These are phyloP conservation scores for Tubosaeta brunneosetosa DNA, from an alignment of 768 basidiomycete genomes.

Conservation along the genomic window DNA sequence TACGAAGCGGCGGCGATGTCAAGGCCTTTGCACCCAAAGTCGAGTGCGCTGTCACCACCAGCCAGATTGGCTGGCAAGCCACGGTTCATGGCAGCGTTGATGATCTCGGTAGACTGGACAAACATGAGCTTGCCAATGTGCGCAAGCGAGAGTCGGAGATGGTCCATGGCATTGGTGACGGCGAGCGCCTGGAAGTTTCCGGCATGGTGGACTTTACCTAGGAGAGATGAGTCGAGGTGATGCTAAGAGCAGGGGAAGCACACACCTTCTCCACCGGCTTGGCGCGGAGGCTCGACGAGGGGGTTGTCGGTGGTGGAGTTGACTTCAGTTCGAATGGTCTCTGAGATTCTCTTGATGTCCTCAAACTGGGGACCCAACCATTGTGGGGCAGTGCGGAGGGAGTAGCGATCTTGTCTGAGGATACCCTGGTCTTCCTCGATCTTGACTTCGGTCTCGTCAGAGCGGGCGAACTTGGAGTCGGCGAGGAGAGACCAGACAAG, in stretches of 20 bases:
- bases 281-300: conserved; percentile 73
- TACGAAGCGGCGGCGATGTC: conserved; percentile 85
- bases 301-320: conserved; percentile 92
- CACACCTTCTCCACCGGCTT: conserved; percentile 35
- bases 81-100: conserved; percentile 61
- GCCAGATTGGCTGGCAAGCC: conserved; percentile 79
- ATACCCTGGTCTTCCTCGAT: conserved; percentile 69
- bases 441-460: conserved; percentile 67
- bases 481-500: conserved; percentile 66
- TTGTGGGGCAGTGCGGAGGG: conserved; percentile 70
- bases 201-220: conserved; percentile 65
- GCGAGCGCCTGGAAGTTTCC: conserved; percentile 91
- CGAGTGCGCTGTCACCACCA: conserved; percentile 72
- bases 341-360: conserved; percentile 63
- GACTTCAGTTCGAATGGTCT: conserved; percentile 66
- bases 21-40: conserved; percentile 80
- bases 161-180: conserved; percentile 84
- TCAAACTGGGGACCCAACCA: conserved; percentile 85
- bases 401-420: conserved; percentile 72
- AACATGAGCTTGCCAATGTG: conserved; percentile 70
- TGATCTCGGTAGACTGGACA: conserved; percentile 52
- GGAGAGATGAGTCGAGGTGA: not conserved
- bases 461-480: conserved; percentile 63
- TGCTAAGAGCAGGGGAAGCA: not conserved
- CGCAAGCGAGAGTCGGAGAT: conserved; percentile 68